These are phyloP conservation scores for Plantago coronopus DNA, from an alignment of 305 asterid genomes.

Conservation along the genomic window DNA sequence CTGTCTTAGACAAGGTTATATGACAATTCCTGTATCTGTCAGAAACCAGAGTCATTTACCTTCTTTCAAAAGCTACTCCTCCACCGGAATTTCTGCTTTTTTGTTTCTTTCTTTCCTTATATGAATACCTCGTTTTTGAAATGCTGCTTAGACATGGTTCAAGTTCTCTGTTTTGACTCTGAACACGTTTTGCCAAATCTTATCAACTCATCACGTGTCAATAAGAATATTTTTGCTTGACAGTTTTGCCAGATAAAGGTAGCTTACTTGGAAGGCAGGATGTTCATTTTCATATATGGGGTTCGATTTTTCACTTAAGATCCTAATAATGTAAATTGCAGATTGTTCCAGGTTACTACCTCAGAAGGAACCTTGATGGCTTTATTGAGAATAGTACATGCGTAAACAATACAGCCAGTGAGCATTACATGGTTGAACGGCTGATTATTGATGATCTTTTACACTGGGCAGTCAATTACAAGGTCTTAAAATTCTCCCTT, in stretches of 20 bases:
- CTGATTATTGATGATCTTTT: constrained; percentile 82
- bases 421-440: constrained; percentile 94
- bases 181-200: constrained; percentile 4
- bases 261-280: constrained; percentile 1
- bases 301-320: constrained; percentile 13
- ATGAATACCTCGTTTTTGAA: too few relatives aligned
- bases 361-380: constrained; percentile 86
- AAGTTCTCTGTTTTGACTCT: constrained; percentile 2
- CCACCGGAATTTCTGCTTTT: too few relatives aligned
- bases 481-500: constrained; percentile 44
- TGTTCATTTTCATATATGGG: neutral
- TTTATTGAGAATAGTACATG: constrained; percentile 84
- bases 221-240: neutral
- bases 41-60: neutral
- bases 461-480: constrained; percentile 79
- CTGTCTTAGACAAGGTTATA: constrained; percentile 83
- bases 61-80: neutral
- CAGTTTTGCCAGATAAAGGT: neutral
- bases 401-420: constrained; percentile 89
- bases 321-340: constrained; percentile 37
- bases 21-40: constrained; percentile 18
- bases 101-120: too few relatives aligned
- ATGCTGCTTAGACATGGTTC: neutral
- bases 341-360: constrained; percentile 99
- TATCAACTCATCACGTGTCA: neutral